A percentile compares a stretch with the other conserved stretches of the same genome.
Conservation (phyloP, 2,329 filamentous ascomycete genomes). For the Fusarium vanettenii region DNA sequence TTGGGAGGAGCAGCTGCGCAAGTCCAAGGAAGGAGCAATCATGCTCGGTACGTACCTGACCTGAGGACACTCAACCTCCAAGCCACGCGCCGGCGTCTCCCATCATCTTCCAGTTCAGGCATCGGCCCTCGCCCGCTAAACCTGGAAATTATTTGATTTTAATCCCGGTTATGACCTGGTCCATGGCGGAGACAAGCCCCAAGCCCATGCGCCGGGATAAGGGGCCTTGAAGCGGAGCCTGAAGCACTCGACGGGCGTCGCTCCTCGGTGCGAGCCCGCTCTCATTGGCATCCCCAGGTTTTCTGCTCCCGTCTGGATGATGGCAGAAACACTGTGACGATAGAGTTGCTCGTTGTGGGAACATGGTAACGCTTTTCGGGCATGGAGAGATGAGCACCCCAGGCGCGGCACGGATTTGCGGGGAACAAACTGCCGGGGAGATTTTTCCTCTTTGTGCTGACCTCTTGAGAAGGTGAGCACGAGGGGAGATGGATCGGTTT, state of each 20-base stretch:
- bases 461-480: not conserved
- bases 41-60: slow-evolving; percentile 3
- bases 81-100: not conserved
- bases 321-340: slow-evolving; percentile 10
- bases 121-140: slow-evolving; percentile 6
- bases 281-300: slow-evolving; percentile 45
- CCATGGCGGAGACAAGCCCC: slow-evolving; percentile 20
- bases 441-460: not conserved
- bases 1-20: not conserved
- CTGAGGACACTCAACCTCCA: not conserved
- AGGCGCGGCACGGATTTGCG: not conserved
- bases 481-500: not conserved
- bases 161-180: slow-evolving; percentile 28
- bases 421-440: not conserved
- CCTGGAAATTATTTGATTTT: slow-evolving; percentile 20
- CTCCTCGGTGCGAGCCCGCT: slow-evolving; percentile 40
- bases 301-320: slow-evolving; percentile 10
- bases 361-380: not conserved
- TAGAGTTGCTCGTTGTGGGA: not conserved
- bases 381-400: not conserved
- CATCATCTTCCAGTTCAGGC: not conserved
- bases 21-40: not conserved
- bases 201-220: slow-evolving; percentile 28
- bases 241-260: slow-evolving; percentile 28
- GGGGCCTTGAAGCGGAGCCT: slow-evolving; percentile 31